Evolutionary conservation across 768 basidiomycete species (phyloP), one percentile per base, ranked within the genome.

Genomic region (Suillus cothurnatus): DNA sequence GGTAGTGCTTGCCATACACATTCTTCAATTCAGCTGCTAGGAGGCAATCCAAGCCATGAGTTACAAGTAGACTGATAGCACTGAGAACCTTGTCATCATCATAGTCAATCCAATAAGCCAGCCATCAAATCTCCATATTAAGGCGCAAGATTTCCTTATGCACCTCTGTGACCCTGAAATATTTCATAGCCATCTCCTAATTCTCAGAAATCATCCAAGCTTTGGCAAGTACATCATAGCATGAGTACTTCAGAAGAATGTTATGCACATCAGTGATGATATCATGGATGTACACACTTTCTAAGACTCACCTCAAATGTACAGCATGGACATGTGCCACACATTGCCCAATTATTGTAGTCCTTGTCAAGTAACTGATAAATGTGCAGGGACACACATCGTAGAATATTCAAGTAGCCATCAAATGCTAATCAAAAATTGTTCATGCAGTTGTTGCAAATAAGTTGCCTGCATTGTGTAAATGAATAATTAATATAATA

Each of bases 91-190:
- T n/a, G 9, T 34, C 12, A 6, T 64, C 57, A 32, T 64, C 39
- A 41, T 41, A 6, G 15, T 41, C 39, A 19, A 41, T 19, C 64
- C 58, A 64, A 31, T 11, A 7, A 11, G 14, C 28, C 2, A 64
- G 47, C 3, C 74, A 71, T 1, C 49, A 58, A 4, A 80, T 71
- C 62, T 80, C 79, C 4, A 80, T 65, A 53, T 80, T 76, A 17
- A 74, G 64, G 1, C 74, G 66, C 1, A 38, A 9, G 6, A 79
- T 71, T 62, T 81, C 80, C 52, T 80, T 77, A 8, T 66, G 47
- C 0, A 79, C 77, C 14, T 71, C 71, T 4, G 17, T 19, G 15
- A 41, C 39, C 39, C 19, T 41, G 17, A 41, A 41, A 41, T 41
- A 41, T 41, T 19, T 41, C 1, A 6, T 7, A 1, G 39, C 39